A percentile compares a stretch with the other conserved stretches of the same genome.
These are phyloP conservation scores for Penicillium janthinellum DNA, from an alignment of 2,329 filamentous ascomycete species.

Conservation along the genomic window DNA sequence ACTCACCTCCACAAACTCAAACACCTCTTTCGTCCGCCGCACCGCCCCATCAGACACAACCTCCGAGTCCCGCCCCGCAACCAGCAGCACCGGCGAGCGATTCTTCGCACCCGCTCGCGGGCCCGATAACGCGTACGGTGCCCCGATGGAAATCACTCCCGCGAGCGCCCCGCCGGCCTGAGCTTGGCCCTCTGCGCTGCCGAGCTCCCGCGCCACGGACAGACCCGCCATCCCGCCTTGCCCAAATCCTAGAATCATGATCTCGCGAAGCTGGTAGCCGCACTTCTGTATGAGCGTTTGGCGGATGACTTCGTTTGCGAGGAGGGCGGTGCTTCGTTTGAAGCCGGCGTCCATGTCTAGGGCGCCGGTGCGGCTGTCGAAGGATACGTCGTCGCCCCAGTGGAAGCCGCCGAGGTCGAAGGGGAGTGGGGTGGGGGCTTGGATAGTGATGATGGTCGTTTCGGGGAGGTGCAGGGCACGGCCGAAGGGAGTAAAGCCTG, in stretches of 20 bases:
- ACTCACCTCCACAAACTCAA: constrained; percentile 66
- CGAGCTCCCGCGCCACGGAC: constrained; percentile 54
- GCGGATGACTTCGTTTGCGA: constrained; percentile 56
- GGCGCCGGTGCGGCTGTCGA: constrained; percentile 54
- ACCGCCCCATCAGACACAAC: constrained; percentile 65
- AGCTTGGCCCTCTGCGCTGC: constrained; percentile 10
- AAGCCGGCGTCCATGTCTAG: constrained; percentile 67
- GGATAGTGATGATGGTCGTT: constrained; percentile 73
- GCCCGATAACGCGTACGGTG: constrained; percentile 41
- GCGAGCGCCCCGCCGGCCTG: constrained; percentile 33
- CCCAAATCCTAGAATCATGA: constrained; percentile 67
- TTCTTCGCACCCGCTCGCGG: constrained; percentile 36
- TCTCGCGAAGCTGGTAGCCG: constrained; percentile 62
- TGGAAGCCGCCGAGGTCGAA: constrained; percentile 68
- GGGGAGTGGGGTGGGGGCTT: constrained; percentile 69
- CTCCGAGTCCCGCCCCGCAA: constrained; percentile 44
- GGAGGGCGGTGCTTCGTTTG: constrained; percentile 47
- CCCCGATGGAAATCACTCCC: constrained; percentile 48
- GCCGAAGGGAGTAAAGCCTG: constrained; percentile 69
- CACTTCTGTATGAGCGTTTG: constrained; percentile 57
- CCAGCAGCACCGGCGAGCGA: constrained; percentile 45
- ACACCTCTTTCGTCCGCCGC: constrained; percentile 65
- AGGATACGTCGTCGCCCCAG: constrained; percentile 67
- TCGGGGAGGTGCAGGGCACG: constrained; percentile 71
- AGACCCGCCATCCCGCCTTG: constrained; percentile 68